Percentiles rank a stretch among this genome's conserved stretches.
Conservation (phyloP, 2,329 filamentous ascomycete species). For the Scedosporium boydii region DNA sequence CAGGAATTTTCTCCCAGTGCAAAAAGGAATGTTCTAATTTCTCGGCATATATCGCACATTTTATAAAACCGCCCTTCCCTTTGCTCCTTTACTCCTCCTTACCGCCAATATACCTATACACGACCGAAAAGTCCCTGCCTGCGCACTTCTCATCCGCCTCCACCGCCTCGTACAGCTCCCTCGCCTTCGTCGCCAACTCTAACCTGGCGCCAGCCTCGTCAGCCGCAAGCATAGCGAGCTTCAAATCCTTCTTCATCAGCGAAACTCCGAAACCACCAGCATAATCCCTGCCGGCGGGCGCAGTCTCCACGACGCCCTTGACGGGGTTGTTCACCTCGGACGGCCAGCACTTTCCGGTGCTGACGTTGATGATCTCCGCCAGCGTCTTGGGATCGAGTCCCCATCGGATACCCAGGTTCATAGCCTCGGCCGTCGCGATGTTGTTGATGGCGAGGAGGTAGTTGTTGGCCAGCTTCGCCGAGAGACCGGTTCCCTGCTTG, state of each 20-base stretch:
- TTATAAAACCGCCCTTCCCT: not conserved
- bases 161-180: constrained; percentile 57
- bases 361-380: constrained; percentile 81
- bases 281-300: constrained; percentile 70
- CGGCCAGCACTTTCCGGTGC: constrained; percentile 93
- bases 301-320: constrained; percentile 65
- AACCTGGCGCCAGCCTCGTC: constrained; percentile 56
- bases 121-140: constrained; percentile 71
- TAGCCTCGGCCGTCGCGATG: constrained; percentile 58
- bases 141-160: constrained; percentile 51
- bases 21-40: not conserved
- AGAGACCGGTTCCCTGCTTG: constrained; percentile 71
- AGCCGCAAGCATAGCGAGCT: constrained; percentile 63
- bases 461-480: constrained; percentile 94
- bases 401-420: constrained; percentile 54
- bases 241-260: constrained; percentile 74
- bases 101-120: constrained; percentile 62
- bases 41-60: not conserved
- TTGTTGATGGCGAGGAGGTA: constrained; percentile 94
- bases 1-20: not conserved
- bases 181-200: constrained; percentile 53
- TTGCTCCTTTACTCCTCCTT: constrained; percentile 25
- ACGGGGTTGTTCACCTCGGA: constrained; percentile 95
- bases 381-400: constrained; percentile 56
- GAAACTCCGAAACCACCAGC: constrained; percentile 66